Conservation (phyloP, 2,329 filamentous ascomycete species). For the Alternaria triticimaculans region DNA sequence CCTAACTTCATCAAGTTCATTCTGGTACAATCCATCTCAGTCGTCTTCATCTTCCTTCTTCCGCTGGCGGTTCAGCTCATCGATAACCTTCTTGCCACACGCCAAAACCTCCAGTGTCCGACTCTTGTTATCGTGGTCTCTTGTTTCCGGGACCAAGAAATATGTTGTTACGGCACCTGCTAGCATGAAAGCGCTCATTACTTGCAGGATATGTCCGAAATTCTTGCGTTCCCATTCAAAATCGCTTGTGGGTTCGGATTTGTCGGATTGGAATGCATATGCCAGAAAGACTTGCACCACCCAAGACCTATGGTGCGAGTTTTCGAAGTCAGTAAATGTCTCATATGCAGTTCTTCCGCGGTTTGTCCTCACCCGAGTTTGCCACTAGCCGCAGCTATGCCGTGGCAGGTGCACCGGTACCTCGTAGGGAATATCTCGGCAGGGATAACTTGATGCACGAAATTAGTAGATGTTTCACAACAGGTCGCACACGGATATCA, state of each 20-base stretch:
- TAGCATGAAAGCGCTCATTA: conserved; percentile 46
- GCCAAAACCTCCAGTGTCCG: conserved; percentile 41
- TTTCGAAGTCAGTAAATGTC: background rate
- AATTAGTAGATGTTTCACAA: background rate
- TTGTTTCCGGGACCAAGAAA: conserved; percentile 42
- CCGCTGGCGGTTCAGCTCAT: conserved; percentile 38
- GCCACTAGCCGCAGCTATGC: conserved; percentile 60
- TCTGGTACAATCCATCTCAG: background rate
- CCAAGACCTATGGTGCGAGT: conserved; percentile 41
- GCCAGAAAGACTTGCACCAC: conserved; percentile 52
- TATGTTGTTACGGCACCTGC: conserved; percentile 41
- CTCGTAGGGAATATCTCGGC: conserved; percentile 64
- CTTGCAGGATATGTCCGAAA: conserved; percentile 41
- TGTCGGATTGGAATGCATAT: conserved; percentile 34
- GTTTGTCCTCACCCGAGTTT: conserved; percentile 53
- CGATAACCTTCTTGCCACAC: conserved; percentile 40
- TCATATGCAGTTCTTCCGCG: background rate
- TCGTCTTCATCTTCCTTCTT: conserved; percentile 32
- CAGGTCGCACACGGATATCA: background rate
- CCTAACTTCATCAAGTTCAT: background rate
- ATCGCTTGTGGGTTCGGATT: background rate
- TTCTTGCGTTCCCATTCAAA: conserved; percentile 34
- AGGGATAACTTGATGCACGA: conserved; percentile 50
- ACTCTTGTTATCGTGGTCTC: conserved; percentile 42
- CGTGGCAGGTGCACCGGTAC: conserved; percentile 62